Percentiles rank a stretch among this genome's conserved stretches.
Evolutionary conservation across 805 yeast genomes (phyloP).

Genomic region (Wickerhamomyces bovis): DNA sequence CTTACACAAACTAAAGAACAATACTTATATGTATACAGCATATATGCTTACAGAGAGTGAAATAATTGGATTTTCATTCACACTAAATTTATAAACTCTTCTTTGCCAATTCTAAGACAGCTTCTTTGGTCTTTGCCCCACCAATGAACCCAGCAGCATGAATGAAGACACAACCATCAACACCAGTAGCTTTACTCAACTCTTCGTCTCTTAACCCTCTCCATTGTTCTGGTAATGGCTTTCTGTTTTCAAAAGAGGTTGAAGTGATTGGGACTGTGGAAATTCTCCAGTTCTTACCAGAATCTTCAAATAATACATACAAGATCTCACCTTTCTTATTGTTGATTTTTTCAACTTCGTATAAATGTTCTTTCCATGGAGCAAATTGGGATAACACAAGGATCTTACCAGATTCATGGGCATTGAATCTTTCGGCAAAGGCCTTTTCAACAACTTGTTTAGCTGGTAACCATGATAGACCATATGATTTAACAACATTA

Average conservation of each 20-base stretch:
- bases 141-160: slow-evolving; percentile 98
- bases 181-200: slow-evolving; percentile 67
- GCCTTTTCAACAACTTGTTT: slow-evolving; percentile 71
- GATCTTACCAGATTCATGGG: slow-evolving; percentile 67
- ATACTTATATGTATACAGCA: too few species aligned
- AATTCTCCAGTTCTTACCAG: slow-evolving; percentile 72
- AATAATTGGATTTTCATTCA: not conserved
- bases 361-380: slow-evolving; percentile 95
- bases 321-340: slow-evolving; percentile 49
- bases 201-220: slow-evolving; percentile 93
- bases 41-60: too few species aligned
- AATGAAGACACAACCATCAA: slow-evolving; percentile 81
- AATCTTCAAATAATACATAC: slow-evolving; percentile 77
- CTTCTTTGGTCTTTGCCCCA: slow-evolving; percentile 77
- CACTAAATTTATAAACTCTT: slow-evolving; percentile 25
- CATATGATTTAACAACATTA: slow-evolving; percentile 60
- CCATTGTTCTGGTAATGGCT: slow-evolving; percentile 85
- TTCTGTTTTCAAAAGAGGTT: slow-evolving; percentile 77
- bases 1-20: not conserved
- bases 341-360: slow-evolving; percentile 58
- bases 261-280: slow-evolving; percentile 85
- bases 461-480: slow-evolving; percentile 90
- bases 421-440: slow-evolving; percentile 48
- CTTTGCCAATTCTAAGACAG: slow-evolving; percentile 69
- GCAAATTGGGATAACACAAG: slow-evolving; percentile 69